Conservation (phyloP, 2,329 filamentous ascomycete genomes). For the Colletotrichum liaoningense region DNA sequence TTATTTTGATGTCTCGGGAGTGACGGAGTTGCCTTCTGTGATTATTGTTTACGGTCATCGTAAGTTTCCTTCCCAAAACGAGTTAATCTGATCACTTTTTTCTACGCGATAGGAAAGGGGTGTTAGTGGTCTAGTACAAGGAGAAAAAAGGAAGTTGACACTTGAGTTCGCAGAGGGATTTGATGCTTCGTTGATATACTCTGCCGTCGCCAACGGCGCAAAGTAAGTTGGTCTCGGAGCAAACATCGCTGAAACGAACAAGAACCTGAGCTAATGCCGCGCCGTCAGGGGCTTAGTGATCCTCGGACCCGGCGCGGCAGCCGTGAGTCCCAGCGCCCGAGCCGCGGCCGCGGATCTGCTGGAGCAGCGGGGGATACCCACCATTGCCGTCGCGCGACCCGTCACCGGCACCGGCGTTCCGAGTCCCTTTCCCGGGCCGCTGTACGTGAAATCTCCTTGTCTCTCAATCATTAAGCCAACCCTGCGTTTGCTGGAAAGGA, state of each 20-base stretch:
- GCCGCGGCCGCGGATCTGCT: conserved; percentile 43
- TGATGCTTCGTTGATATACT: conserved; percentile 44
- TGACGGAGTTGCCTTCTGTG: conserved; percentile 54
- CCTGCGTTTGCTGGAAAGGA: no score
- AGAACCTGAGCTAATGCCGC: not conserved
- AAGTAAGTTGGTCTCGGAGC: conserved; percentile 36
- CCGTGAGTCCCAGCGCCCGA: conserved; percentile 42
- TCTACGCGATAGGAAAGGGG: no score
- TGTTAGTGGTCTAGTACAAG: no score
- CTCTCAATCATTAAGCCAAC: no score
- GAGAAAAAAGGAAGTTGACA: no score
- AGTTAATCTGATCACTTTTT: no score
- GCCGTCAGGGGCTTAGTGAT: conserved; percentile 42
- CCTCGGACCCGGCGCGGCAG: conserved; percentile 45
- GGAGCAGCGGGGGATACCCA: conserved; percentile 41
- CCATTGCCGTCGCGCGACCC: conserved; percentile 43
- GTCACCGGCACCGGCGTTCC: conserved; percentile 43
- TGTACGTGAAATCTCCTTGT: conserved; percentile 9
- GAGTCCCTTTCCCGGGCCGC: conserved; percentile 33
- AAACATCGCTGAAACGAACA: no score
- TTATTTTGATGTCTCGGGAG: conserved; percentile 47
- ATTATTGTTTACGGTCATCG: conserved; percentile 59
- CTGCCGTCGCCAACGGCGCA: conserved; percentile 46
- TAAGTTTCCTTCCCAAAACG: conserved; percentile 26
- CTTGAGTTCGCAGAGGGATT: conserved; percentile 42